Conservation (phyloP, 345 rosid genomes). For the Physaria fendleri region DNA sequence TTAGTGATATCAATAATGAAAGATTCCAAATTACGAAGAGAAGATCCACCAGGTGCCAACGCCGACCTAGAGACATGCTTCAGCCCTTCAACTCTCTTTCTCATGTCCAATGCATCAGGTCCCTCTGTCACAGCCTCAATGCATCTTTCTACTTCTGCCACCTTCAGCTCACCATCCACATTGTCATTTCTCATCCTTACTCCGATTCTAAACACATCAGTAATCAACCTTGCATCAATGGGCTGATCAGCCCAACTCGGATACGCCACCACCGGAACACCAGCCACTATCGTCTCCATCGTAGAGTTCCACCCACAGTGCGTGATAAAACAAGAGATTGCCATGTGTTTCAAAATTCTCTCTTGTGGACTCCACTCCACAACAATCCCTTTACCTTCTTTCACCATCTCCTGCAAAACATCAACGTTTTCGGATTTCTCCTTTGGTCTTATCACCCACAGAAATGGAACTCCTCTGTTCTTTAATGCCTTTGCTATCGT, state of each 20-base stretch:
- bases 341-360: slow-evolving; percentile 37
- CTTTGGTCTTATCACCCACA: slow-evolving; percentile 48
- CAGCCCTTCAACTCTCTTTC: slow-evolving; percentile 36
- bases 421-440: background rate
- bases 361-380: slow-evolving; percentile 51
- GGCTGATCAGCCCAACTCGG: slow-evolving; percentile 49
- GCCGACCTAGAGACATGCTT: slow-evolving; percentile 35
- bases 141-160: slow-evolving; percentile 40
- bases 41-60: slow-evolving; percentile 38
- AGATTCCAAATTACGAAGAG: slow-evolving; percentile 28
- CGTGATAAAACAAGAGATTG: slow-evolving; percentile 44
- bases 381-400: slow-evolving; percentile 34
- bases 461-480: slow-evolving; percentile 34
- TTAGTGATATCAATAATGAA: slow-evolving; percentile 33
- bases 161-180: slow-evolving; percentile 24
- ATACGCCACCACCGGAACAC: slow-evolving; percentile 47
- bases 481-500: slow-evolving; percentile 38
- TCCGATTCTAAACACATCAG: slow-evolving; percentile 43
- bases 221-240: slow-evolving; percentile 33
- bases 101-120: slow-evolving; percentile 22
- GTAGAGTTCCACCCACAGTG: slow-evolving; percentile 68
- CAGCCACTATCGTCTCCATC: slow-evolving; percentile 40
- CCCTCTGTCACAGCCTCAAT: slow-evolving; percentile 36
- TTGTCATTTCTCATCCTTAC: slow-evolving; percentile 34
- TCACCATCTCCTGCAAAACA: slow-evolving; percentile 25